Evolutionary conservation across 495 filamentous ascomycete species (phyloP).

Genomic region (Penicillium steckii): DNA sequence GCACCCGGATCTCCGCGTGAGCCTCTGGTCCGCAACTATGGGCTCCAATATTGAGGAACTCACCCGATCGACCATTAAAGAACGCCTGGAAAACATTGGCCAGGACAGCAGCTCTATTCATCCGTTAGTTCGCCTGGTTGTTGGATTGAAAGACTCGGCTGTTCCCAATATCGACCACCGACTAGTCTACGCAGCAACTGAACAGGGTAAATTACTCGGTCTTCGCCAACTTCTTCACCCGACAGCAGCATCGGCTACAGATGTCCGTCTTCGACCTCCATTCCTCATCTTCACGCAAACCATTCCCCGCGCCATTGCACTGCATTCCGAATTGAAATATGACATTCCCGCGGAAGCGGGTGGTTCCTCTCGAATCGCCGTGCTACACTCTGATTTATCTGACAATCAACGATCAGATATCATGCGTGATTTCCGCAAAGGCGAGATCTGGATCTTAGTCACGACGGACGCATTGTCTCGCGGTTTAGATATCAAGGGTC

Average conservation of each 20-base stretch:
- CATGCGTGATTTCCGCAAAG: slow-evolving; percentile 86
- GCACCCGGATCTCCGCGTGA: slow-evolving; percentile 63
- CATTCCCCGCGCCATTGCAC: slow-evolving; percentile 80
- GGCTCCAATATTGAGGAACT: slow-evolving; percentile 86
- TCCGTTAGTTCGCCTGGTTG: slow-evolving; percentile 76
- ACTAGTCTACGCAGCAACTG: slow-evolving; percentile 86
- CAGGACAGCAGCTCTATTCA: slow-evolving; percentile 24
- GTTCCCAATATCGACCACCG: slow-evolving; percentile 88
- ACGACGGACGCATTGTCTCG: slow-evolving; percentile 91
- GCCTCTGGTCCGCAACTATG: slow-evolving; percentile 96
- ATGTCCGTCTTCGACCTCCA: slow-evolving; percentile 72
- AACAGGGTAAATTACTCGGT: slow-evolving; percentile 89
- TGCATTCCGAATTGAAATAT: slow-evolving; percentile 88
- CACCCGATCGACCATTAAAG: slow-evolving; percentile 58
- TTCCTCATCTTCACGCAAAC: slow-evolving; percentile 96
- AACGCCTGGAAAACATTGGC: slow-evolving; percentile 35
- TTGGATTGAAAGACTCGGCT: slow-evolving; percentile 92
- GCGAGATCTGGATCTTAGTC: slow-evolving; percentile 93
- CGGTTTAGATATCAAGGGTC: slow-evolving; percentile 85
- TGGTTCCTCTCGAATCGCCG: slow-evolving; percentile 80
- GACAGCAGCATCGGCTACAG: slow-evolving; percentile 53
- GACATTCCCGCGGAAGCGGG: slow-evolving; percentile 89
- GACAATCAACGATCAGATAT: slow-evolving; percentile 71
- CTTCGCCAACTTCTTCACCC: slow-evolving; percentile 91
- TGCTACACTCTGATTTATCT: slow-evolving; percentile 83